These are phyloP conservation scores for Aspergillus texensis DNA, from an alignment of 2,329 filamentous ascomycete genomes.

Conservation along the genomic window DNA sequence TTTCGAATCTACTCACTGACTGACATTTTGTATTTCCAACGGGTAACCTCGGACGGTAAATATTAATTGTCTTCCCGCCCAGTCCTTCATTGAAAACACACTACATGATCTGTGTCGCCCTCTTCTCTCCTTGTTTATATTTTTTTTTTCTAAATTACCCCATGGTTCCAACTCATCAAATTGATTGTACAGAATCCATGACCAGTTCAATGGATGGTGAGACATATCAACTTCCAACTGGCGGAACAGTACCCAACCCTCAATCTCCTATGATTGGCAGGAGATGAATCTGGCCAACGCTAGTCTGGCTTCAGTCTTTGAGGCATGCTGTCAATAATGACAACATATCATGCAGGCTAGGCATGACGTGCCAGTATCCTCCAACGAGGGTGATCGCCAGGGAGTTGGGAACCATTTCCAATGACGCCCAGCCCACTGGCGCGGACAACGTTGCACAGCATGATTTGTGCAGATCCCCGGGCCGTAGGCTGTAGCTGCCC, in stretches of 20 bases:
- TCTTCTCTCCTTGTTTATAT: neutral
- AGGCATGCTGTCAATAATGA: conserved; percentile 8
- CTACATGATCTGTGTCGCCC: neutral
- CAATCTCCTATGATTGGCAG: conserved; percentile 11
- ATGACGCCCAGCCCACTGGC: conserved; percentile 17
- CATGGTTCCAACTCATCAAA: neutral
- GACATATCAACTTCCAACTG: conserved; percentile 16
- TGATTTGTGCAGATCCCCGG: conserved; percentile 23
- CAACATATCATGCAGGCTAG: conserved; percentile 18
- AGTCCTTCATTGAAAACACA: neutral
- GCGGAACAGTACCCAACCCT: conserved; percentile 22
- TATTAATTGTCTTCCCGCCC: neutral
- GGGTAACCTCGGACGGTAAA: neutral
- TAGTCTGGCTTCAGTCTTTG: conserved; percentile 1
- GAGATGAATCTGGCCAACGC: conserved; percentile 13
- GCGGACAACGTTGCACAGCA: conserved; percentile 25
- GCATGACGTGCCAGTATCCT: conserved; percentile 23
- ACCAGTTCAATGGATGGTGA: conserved; percentile 2
- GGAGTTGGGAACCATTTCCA: conserved; percentile 17
- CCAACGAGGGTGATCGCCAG: conserved; percentile 14
- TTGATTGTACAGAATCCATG: neutral
- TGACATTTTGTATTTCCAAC: neutral
- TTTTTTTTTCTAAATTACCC: neutral
- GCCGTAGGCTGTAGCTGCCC: conserved; percentile 24
- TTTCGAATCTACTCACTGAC: neutral